A percentile compares a stretch with the other conserved stretches of the same genome.
These are phyloP conservation scores for Pisolithus marmoratus DNA, from an alignment of 768 basidiomycete genomes.

Conservation along the genomic window DNA sequence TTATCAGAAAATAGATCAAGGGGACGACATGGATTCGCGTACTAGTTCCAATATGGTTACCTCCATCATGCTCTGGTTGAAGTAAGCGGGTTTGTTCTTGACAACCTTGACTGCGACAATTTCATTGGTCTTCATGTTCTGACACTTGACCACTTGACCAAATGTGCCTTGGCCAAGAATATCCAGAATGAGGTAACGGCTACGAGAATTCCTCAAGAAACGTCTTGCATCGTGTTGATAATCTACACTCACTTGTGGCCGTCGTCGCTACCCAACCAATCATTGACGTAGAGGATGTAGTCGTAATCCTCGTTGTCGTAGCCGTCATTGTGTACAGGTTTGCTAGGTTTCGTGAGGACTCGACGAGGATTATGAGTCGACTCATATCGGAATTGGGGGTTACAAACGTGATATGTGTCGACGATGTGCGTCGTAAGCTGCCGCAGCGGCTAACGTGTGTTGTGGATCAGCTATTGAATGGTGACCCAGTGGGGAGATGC, in stretches of 20 bases:
- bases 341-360: constrained; percentile 96
- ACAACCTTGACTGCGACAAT: constrained; percentile 99
- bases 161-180: constrained; percentile 98
- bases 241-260: constrained; percentile 76
- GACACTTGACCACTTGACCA: constrained; percentile 99
- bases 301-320: constrained; percentile 99
- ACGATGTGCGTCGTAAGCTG: constrained; percentile 81
- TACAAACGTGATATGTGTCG: constrained; percentile 92
- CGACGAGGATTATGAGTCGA: constrained; percentile 91
- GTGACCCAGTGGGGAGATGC: not conserved
- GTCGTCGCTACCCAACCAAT: constrained; percentile 91
- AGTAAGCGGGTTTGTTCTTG: constrained; percentile 99
- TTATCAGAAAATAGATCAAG: not conserved
- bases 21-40: constrained; percentile 27
- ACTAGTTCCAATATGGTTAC: constrained; percentile 96
- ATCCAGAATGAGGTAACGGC: constrained; percentile 90
- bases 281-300: constrained; percentile 99
- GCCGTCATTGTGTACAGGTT: constrained; percentile 92
- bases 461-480: constrained; percentile 7
- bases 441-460: constrained; percentile 42
- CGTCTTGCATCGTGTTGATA: not conserved
- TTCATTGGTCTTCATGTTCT: constrained; percentile 99
- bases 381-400: constrained; percentile 93
- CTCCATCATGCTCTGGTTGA: constrained; percentile 99
- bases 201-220: constrained; percentile 27